Conservation (phyloP, 2,329 filamentous ascomycete species). For the Rhynchosporium secalis region DNA sequence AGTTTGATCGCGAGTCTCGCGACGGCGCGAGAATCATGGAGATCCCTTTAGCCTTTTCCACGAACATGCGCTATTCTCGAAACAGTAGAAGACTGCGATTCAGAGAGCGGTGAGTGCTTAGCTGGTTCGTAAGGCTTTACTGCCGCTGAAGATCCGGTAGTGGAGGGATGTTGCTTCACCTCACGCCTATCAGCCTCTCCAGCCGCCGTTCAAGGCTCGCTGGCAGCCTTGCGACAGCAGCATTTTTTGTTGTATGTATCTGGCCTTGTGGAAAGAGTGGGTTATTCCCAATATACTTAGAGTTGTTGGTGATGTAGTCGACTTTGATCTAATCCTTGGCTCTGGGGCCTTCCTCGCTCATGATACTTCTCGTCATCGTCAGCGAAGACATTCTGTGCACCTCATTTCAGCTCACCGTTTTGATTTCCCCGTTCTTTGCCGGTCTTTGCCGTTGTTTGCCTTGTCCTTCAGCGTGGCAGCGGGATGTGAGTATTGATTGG, state of each 20-base stretch:
- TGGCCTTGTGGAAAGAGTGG: neutral
- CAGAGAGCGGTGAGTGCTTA: neutral
- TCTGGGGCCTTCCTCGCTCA: neutral
- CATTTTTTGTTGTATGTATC: neutral
- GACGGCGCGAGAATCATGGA: neutral
- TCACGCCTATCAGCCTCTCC: neutral
- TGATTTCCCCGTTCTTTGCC: neutral
- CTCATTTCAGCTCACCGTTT: neutral
- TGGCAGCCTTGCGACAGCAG: neutral
- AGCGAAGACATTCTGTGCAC: neutral
- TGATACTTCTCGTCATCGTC: neutral
- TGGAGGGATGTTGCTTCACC: neutral
- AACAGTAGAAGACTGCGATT: slow-evolving; percentile 9
- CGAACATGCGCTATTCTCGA: neutral
- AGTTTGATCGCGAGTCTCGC: slow-evolving; percentile 4
- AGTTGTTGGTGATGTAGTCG: neutral
- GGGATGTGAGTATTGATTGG: neutral
- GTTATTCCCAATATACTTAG: neutral
- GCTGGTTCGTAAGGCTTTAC: neutral
- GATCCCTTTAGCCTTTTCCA: slow-evolving; percentile 1
- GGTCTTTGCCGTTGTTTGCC: slow-evolving; percentile 1
- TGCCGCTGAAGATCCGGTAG: slow-evolving; percentile 7
- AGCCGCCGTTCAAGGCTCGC: neutral
- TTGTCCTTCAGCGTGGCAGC: neutral
- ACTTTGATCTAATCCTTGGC: neutral